phyloP scores from a whole-genome alignment of 257 asterid species.

The Apocynum venetum region DNA sequence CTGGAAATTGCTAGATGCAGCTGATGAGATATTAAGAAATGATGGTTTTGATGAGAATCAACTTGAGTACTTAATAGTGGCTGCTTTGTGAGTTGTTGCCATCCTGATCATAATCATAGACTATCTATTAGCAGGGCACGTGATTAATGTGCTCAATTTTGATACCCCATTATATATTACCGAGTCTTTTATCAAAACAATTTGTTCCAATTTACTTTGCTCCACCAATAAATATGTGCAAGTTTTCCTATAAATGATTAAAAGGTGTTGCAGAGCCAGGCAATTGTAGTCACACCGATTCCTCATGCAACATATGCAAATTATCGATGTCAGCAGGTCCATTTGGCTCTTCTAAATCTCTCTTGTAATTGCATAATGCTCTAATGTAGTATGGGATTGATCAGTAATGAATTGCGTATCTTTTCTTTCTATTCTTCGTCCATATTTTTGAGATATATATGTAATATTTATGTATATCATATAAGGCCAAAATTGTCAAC shows the following conservation, averaged over 20 bases:
- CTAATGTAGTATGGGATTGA: background rate
- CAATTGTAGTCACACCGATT: background rate
- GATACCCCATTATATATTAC: background rate
- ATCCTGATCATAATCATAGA: constrained; percentile 2
- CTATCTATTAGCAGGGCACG: background rate
- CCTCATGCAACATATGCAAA: constrained; percentile 2
- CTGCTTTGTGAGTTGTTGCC: constrained; percentile 8
- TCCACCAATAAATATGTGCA: constrained; percentile 9
- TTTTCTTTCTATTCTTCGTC: background rate
- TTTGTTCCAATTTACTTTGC: background rate
- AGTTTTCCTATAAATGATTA: constrained; percentile 2
- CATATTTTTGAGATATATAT: background rate
- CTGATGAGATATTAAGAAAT: background rate
- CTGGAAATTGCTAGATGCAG: background rate
- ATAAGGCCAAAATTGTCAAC: no score
- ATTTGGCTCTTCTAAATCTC: constrained; percentile 1
- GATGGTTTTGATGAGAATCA: background rate
- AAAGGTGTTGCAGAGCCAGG: background rate
- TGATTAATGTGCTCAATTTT: constrained; percentile 3
- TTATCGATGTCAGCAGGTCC: background rate
- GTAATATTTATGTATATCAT: no score
- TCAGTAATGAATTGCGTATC: background rate
- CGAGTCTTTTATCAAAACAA: background rate
- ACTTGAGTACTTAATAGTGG: constrained; percentile 5
- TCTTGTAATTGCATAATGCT: background rate